Base-by-base conservation (phyloP, 345 rosid species). In the Angophora floribunda region DNA sequence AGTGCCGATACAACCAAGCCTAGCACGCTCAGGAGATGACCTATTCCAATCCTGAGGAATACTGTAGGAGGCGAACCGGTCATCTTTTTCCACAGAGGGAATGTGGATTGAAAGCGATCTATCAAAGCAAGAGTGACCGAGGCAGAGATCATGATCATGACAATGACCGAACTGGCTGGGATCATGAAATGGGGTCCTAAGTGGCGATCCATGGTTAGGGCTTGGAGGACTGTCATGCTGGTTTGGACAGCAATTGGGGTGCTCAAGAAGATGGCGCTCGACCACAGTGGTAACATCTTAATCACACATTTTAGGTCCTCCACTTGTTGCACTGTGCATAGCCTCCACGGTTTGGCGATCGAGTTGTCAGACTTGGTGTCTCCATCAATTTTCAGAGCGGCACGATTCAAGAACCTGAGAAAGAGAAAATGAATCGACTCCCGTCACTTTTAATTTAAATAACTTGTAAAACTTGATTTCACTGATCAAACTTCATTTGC, bases 161-260 rank as follows among this genome's bases (percentile, higher is more conserved):
- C 94, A 1, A 86, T 45, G 19, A 94, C 59, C 6, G 95, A 94
- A 49, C 93, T 92, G 21, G 95, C 89, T 6, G 96, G 96, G 91
- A 95, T 88, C 80, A 86, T 55, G 78, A 92, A 91, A 82, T 87
- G 87, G 53, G 92, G 90, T 26, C 91, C 92, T 9, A 92, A 49
- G 51, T 65, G 93, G 6, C 93, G 92, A 88, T 94, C 93, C 92
- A 92, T 91, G 47, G 91, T 89, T 57, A 93, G 55, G 5, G 94
- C 94, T 91, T 94, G 93, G 70, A 92, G 88, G 53, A 94, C 89
- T 26, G 90, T 89, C 87, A 93, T 89, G 49, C 93, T 92, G 52
- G 59, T 87, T 65, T 92, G 93, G 89, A 91, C 90, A 22, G 91
- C 94, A 85, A 92, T 89, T 59, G 96, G 91, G 70, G 92, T 89